These are phyloP conservation scores for Tephrocybe sp. DNA, from an alignment of 768 basidiomycete genomes.

Conservation along the genomic window DNA sequence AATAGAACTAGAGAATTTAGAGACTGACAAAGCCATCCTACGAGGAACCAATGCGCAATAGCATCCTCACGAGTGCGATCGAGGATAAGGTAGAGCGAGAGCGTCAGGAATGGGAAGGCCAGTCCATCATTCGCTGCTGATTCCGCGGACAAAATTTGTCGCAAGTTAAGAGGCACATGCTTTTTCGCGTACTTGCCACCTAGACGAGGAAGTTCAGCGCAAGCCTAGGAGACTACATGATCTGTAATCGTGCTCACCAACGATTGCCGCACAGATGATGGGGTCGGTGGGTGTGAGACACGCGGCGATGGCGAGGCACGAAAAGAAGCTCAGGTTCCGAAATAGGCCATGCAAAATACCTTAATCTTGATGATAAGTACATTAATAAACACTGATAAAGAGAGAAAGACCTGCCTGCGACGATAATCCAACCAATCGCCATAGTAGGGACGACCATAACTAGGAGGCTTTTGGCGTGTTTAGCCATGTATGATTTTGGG, in stretches of 20 bases:
- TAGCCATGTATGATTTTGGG: conserved; percentile 78
- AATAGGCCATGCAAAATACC: conserved; percentile 72
- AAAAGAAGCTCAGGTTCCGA: conserved; percentile 67
- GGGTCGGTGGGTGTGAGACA: conserved; percentile 95
- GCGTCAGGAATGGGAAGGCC: conserved; percentile 86
- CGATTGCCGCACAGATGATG: conserved; percentile 83
- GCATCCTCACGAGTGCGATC: conserved; percentile 63
- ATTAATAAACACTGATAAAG: too few species aligned
- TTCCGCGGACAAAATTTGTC: conserved; percentile 83
- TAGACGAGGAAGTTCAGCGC: conserved; percentile 23
- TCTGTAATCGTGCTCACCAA: conserved; percentile 49
- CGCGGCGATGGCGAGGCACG: conserved; percentile 83
- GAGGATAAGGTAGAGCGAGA: conserved; percentile 82
- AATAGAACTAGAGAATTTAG: background rate
- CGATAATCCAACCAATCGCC: conserved; percentile 82
- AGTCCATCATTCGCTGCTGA: conserved; percentile 95
- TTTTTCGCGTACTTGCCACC: conserved; percentile 69
- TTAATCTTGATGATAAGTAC: too few species aligned
- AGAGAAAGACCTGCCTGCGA: conserved; percentile 47
- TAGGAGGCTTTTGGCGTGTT: conserved; percentile 71
- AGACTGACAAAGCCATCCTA: conserved; percentile 75
- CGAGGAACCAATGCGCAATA: conserved; percentile 80
- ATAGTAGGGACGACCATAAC: conserved; percentile 79
- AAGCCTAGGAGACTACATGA: background rate
- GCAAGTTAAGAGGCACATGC: conserved; percentile 72